Evolutionary conservation across 768 basidiomycete genomes (phyloP).

Genomic region (Crucibulum laeve): DNA sequence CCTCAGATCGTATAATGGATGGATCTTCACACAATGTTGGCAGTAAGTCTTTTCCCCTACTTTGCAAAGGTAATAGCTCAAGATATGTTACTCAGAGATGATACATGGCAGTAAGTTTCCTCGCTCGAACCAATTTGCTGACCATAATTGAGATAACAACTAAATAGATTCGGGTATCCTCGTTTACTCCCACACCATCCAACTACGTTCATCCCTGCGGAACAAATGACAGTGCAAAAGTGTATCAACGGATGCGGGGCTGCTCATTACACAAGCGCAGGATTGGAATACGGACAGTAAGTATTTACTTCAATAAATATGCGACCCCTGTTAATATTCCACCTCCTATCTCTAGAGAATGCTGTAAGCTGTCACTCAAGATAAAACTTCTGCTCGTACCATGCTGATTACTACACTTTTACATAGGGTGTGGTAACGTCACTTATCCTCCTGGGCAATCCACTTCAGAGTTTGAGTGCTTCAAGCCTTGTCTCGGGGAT

Average conservation of each 20-base stretch:
- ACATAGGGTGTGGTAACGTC: slow-evolving; percentile 11
- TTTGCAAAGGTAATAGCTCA: background rate
- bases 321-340: background rate
- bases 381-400: background rate
- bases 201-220: slow-evolving; percentile 6
- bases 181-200: slow-evolving; percentile 10
- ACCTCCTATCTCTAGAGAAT: slow-evolving; percentile 3
- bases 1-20: slow-evolving; percentile 8
- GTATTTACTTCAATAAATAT: background rate
- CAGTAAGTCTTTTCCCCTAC: slow-evolving; percentile 3
- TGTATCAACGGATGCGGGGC: slow-evolving; percentile 13
- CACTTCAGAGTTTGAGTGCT: slow-evolving; percentile 5
- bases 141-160: background rate
- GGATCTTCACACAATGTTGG: slow-evolving; percentile 11
- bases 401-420: background rate
- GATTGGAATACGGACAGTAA: slow-evolving; percentile 15
- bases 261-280: slow-evolving; percentile 12
- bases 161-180: background rate
- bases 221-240: slow-evolving; percentile 15
- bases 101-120: slow-evolving; percentile 6
- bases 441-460: slow-evolving; percentile 6
- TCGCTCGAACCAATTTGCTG: background rate
- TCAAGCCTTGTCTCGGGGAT: slow-evolving; percentile 13
- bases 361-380: slow-evolving; percentile 13
- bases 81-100: slow-evolving; percentile 9